phyloP scores from a whole-genome alignment of 306 rosid genomes.

The Luffa acutangula region DNA sequence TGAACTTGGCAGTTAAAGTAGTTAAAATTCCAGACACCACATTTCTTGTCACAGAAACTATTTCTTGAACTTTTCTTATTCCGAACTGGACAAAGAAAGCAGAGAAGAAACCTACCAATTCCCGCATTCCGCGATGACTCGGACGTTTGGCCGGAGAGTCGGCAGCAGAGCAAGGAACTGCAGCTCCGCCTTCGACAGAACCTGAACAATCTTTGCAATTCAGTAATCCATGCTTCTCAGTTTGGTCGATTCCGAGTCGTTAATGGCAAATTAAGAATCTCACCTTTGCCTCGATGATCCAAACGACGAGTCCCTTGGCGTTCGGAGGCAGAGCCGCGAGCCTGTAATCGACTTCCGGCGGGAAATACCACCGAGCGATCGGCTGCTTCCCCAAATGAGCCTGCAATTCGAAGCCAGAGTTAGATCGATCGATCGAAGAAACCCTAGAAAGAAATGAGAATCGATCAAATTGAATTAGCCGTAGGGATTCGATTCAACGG shows the following conservation, averaged over 20 bases:
- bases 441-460: background rate
- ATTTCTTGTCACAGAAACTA: too few relatives aligned
- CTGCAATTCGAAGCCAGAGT: conserved; percentile 15
- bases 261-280: background rate
- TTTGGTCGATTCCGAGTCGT: background rate
- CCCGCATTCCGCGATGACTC: conserved; percentile 95
- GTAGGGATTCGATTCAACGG: conserved; percentile 18
- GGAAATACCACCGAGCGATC: conserved; percentile 80
- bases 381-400: conserved; percentile 61
- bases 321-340: conserved; percentile 75
- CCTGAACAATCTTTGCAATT: conserved; percentile 24
- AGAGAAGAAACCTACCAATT: conserved; percentile 46
- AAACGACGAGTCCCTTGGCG: conserved; percentile 62
- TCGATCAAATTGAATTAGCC: background rate
- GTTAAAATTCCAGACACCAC: too few relatives aligned
- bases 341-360: conserved; percentile 95
- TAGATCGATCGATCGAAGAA: background rate
- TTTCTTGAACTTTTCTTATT: background rate
- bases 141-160: conserved; percentile 69
- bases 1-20: too few relatives aligned
- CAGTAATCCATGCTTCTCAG: background rate
- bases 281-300: conserved; percentile 59
- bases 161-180: conserved; percentile 88
- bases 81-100: background rate
- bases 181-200: conserved; percentile 80